Evolutionary conservation across 176 grass and related monocot genomes (phyloP), one percentile per base, ranked within the genome.

Genomic region (Coix lacrymajobi): DNA sequence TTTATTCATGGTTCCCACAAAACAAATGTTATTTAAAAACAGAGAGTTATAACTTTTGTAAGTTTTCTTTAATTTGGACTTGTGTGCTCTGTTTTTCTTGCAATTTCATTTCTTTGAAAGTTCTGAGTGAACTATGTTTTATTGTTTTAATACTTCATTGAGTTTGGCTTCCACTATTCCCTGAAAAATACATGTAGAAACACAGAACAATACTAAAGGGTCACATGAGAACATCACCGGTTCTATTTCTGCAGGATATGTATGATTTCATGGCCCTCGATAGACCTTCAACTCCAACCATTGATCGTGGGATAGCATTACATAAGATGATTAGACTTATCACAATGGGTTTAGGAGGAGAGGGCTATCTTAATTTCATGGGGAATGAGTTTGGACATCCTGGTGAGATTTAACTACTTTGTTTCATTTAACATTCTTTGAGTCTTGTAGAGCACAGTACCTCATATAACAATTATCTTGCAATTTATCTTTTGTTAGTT

Each of bases 351-450:
- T 90, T 99, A 88, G 97, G 97, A 74, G 97, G 97, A 36, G 91
- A 99, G 75, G 97, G 91, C 24, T 99, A 99, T 90, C 89, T 99
- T 79, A 99, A 99, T 68, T 99, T 96, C 66, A 99, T 99, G 93
- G 96, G 97, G 79, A 99, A 99, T 92, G 97, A 99, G 73, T 99
- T 99, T 83, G 97, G 97, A 48, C 97, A 99, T 92, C 97, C 97
- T 73, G 96, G 96, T 95, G 84, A 89, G 78, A 66, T 46, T 71
- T 85, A 26, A 51, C 64, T 56, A 19, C 46, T 79, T 85, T 83
- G 24, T 25, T 81, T 3, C 38, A 63, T 14, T 30, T 43, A 38
- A 17, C 44, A 33, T 77, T 69, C 31, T 71, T 48, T 83, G 26
- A 57, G 75, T 60, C 6, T 68, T 77, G 29, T 54, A 20, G 39